phyloP scores from a whole-genome alignment of 257 asterid species.

The Solanum paucissectum region DNA sequence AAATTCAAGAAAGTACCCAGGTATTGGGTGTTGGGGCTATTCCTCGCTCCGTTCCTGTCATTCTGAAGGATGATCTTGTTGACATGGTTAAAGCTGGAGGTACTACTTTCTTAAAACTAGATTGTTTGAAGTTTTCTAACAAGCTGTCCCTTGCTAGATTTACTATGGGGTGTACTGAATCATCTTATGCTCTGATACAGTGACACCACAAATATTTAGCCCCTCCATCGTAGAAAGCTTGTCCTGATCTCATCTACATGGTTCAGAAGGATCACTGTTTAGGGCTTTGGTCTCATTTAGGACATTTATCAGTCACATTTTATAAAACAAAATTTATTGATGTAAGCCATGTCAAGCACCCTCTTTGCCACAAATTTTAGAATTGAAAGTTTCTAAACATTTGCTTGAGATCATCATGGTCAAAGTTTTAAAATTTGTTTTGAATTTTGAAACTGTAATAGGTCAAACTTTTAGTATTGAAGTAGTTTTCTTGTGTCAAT shows the following conservation, averaged over 20 bases:
- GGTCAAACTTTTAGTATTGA: background rate
- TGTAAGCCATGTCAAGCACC: background rate
- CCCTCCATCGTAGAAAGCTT: background rate
- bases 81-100: slow-evolving; percentile 99
- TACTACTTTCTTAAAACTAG: slow-evolving; percentile 11
- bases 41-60: slow-evolving; percentile 92
- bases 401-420: background rate
- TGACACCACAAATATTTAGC: background rate
- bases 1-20: slow-evolving; percentile 94
- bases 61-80: slow-evolving; percentile 92
- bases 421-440: background rate
- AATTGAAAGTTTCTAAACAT: background rate
- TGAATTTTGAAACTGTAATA: background rate
- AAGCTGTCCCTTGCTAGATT: background rate
- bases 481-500: background rate
- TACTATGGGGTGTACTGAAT: background rate
- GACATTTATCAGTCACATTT: background rate
- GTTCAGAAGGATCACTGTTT: background rate
- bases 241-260: background rate
- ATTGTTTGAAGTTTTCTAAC: background rate
- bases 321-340: background rate
- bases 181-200: background rate
- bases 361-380: background rate
- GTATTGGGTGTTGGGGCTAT: slow-evolving; percentile 95
- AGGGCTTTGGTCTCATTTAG: background rate